phyloP scores from a whole-genome alignment of 495 filamentous ascomycete species.

The Daldinia decipiens region DNA sequence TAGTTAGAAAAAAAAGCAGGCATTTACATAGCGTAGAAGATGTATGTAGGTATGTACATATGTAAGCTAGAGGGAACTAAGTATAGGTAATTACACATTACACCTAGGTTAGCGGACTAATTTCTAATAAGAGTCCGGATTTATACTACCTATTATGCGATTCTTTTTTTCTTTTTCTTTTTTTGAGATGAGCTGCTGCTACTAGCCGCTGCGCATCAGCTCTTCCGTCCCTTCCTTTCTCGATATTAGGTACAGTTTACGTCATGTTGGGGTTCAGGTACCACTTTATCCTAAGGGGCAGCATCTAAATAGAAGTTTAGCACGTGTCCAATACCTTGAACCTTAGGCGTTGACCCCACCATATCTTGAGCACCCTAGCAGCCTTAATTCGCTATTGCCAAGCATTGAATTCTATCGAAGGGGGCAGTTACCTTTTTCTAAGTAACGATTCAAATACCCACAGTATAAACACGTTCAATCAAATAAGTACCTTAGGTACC shows the following conservation, averaged over 20 bases:
- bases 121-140: background rate
- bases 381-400: conserved; percentile 22
- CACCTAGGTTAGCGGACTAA: background rate
- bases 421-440: conserved; percentile 5
- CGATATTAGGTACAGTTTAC: conserved; percentile 20
- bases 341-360: conserved; percentile 14
- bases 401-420: conserved; percentile 12
- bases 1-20: background rate
- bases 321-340: conserved; percentile 31
- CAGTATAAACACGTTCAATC: background rate
- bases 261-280: conserved; percentile 20
- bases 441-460: background rate
- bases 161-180: background rate
- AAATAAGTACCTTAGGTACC: too few relatives aligned
- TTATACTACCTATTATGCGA: too few relatives aligned
- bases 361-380: background rate
- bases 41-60: background rate
- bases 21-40: background rate
- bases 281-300: conserved; percentile 1
- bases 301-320: conserved; percentile 22
- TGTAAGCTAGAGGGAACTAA: background rate
- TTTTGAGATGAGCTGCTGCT: background rate
- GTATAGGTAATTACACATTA: too few relatives aligned
- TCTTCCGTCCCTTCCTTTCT: conserved; percentile 17
- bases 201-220: conserved; percentile 9